phyloP scores from a whole-genome alignment of 2,329 filamentous ascomycete species.

The Sporothrix schenckii region DNA sequence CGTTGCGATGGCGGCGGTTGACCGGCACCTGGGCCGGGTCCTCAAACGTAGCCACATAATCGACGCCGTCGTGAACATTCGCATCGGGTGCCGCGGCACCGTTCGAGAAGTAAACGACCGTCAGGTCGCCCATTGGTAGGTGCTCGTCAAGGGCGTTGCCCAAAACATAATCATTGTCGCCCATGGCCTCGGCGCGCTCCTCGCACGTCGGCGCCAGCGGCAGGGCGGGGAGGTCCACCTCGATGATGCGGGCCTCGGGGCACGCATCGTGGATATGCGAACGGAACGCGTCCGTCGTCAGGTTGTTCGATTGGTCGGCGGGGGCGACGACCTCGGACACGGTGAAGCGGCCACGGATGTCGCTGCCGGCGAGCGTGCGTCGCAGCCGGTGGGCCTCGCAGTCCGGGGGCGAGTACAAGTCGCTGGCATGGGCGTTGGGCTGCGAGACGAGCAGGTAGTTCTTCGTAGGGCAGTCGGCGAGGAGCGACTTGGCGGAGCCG shows the following conservation, averaged over 20 bases:
- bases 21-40: slow-evolving; percentile 66
- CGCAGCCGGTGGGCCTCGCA: slow-evolving; percentile 60
- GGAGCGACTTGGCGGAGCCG: slow-evolving; percentile 51
- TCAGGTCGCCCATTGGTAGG: slow-evolving; percentile 58
- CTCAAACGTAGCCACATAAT: slow-evolving; percentile 68
- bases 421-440: slow-evolving; percentile 69
- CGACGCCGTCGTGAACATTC: slow-evolving; percentile 46
- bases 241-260: slow-evolving; percentile 45
- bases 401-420: slow-evolving; percentile 60
- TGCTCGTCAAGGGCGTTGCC: slow-evolving; percentile 51
- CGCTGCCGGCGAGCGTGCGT: slow-evolving; percentile 44
- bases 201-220: slow-evolving; percentile 43
- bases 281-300: slow-evolving; percentile 49
- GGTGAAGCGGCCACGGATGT: slow-evolving; percentile 49
- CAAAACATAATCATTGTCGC: slow-evolving; percentile 57
- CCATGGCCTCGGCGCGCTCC: slow-evolving; percentile 53
- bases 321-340: slow-evolving; percentile 59
- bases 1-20: slow-evolving; percentile 34
- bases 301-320: slow-evolving; percentile 40
- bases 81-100: slow-evolving; percentile 43
- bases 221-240: slow-evolving; percentile 49
- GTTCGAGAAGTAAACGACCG: slow-evolving; percentile 68
- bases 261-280: slow-evolving; percentile 55
- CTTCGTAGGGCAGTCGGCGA: slow-evolving; percentile 70
- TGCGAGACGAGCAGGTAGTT: slow-evolving; percentile 79